Percentiles rank a stretch among this genome's conserved stretches.
phyloP scores from a whole-genome alignment of 2,329 filamentous ascomycete species.

The Penicillium psychrosexuale region DNA sequence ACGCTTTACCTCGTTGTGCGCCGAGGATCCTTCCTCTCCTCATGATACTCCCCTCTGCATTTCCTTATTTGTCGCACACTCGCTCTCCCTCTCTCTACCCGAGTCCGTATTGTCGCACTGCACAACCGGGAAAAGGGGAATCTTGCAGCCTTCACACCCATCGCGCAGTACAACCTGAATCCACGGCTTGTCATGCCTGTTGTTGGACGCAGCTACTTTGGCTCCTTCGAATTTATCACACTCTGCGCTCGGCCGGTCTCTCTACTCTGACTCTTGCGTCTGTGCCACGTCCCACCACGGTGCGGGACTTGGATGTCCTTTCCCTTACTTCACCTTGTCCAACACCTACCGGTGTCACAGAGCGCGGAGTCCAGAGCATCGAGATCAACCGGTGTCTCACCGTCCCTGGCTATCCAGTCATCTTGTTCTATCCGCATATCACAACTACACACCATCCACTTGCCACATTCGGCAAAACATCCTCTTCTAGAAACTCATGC shows the following conservation, averaged over 20 bases:
- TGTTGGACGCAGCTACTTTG: neutral
- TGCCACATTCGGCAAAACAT: neutral
- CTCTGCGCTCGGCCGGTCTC: conserved; percentile 3
- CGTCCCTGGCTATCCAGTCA: conserved; percentile 6
- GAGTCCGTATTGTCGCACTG: conserved; percentile 13
- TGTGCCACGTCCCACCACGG: conserved; percentile 4
- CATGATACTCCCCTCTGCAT: conserved; percentile 8
- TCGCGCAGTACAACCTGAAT: conserved; percentile 18
- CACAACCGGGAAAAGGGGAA: conserved; percentile 14
- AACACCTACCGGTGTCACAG: conserved; percentile 10
- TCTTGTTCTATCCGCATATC: conserved; percentile 9
- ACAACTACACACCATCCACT: conserved; percentile 2
- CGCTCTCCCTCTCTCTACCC: conserved; percentile 1
- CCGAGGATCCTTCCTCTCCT: conserved; percentile 2
- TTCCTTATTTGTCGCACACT: conserved; percentile 9
- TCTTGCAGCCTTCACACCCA: conserved; percentile 19
- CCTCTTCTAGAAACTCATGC: neutral
- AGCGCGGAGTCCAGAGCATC: conserved; percentile 6
- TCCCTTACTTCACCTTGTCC: conserved; percentile 6
- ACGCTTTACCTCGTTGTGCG: neutral
- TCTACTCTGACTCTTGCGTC: neutral
- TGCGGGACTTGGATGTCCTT: conserved; percentile 4
- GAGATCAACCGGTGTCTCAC: conserved; percentile 13
- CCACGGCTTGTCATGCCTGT: conserved; percentile 5
- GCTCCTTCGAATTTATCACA: conserved; percentile 10